Base-by-base conservation (phyloP, 306 rosid species). In the Arachis hypogaea region DNA sequence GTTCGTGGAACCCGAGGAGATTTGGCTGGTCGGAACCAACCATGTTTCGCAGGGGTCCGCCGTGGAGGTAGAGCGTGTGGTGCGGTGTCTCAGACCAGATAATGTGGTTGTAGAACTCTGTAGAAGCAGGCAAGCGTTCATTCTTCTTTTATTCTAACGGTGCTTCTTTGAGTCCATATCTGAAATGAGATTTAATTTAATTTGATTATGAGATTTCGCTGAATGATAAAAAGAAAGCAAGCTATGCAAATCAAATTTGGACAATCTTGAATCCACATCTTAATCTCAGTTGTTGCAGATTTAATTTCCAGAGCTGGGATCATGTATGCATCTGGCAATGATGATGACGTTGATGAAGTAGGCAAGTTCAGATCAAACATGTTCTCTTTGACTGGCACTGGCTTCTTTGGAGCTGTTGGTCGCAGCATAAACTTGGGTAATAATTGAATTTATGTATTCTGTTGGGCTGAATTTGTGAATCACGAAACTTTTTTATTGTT, bases 271-370 rank as follows among this genome's bases (percentile, higher is more conserved):
- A 71, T 85, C 83, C 76, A 81, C 89, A 81, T 82, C 83, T 82
- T 81, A 89, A 79, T 82, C 76, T 74, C 80, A 80, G 77, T 79
- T 86, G 80, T 69, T 80, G 84, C 92, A 93, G 97, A 80, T 78
- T 82, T 84, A 65, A 59, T 82, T 86, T 91, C 86, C 95, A 91
- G 97, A 89, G 97, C 97, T 78, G 98, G 97, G 84, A 91, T 89
- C 73, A 91, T 94, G 98, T 88, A 89, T 73, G 83, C 82, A 43
- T 72, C 85, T 59, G 82, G 75, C 9, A 66, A 86, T 65, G 86
- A 69, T 30, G 88, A 22, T 22, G 28, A 22, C 28, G 28, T 22
- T 22, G 28, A 22, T 22, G 28, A 22, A 22, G 28, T 22, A 22
- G 28, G 28, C 28, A 22, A 86, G 84, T 63, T 65, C 64, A 88